Base-by-base conservation (phyloP, 495 filamentous ascomycete genomes). In the Rostrohypoxylon terebratum region DNA sequence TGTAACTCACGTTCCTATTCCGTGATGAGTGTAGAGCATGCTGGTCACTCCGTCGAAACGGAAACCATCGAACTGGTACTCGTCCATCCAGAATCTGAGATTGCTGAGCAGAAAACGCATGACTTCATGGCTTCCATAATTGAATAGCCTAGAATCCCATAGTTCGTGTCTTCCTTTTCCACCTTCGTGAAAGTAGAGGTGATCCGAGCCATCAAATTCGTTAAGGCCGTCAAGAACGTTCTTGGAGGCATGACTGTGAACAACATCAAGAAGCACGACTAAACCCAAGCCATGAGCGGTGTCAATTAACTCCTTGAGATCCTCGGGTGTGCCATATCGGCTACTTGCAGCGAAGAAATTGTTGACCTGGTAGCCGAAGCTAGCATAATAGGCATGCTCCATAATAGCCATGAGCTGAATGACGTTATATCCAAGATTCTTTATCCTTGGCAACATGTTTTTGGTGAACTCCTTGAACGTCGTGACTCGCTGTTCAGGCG, bases 301-400 rank as follows among this genome's bases (percentile, higher is more conserved):
- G 77, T 99, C 96, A 63, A 99, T 91, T 38, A 99, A 84, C 84
- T 98, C 96, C 82, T 97, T 98, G 76, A 99, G 82, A 64, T 98
- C 96, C 76, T 99, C 96, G 0, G 96, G 96, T 11, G 90, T 87
- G 55, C 96, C 96, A 76, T 97, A 99, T 68, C 96, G 90, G 79
- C 94, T 98, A 79, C 94, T 98, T 0, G 94, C 95, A 42, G 96
- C 96, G 77, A 98, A 99, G 86, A 99, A 98, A 82, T 91, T 97
- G 81, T 97, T 98, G 74, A 99, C 89, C 78, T 99, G 96, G 81
- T 99, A 99, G 36, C 96, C 96, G 75, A 99, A 99, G 74, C 95
- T 98, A 70, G 96, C 96, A 80, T 99, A 99, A 84, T 99, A 99
- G 28, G 96, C 95, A 82, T 99, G 96, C 79, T 99, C 96, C 93